phyloP scores from a whole-genome alignment of 2,329 filamentous ascomycete genomes.

The Lomentospora prolificans region DNA sequence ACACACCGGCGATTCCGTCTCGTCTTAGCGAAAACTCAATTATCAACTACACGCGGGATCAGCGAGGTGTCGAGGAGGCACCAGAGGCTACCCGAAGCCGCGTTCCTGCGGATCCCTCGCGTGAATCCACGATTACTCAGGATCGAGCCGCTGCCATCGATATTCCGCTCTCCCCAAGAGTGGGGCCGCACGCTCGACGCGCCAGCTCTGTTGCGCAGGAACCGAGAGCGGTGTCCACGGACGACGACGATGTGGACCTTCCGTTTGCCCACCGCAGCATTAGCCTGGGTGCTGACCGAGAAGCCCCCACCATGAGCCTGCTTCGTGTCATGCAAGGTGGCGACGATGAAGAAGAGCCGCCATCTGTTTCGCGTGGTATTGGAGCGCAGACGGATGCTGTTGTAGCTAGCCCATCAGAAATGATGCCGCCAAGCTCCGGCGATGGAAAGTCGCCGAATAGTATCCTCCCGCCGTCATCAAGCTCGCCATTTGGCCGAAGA shows the following conservation, averaged over 20 bases:
- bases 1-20: slow-evolving; percentile 88
- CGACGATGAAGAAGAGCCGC: neutral
- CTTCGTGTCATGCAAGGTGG: slow-evolving; percentile 21
- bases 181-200: slow-evolving; percentile 45
- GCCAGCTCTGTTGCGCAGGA: slow-evolving; percentile 62
- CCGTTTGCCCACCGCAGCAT: slow-evolving; percentile 57
- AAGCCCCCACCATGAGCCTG: slow-evolving; percentile 52
- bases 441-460: slow-evolving; percentile 38
- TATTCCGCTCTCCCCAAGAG: slow-evolving; percentile 61
- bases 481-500: slow-evolving; percentile 35
- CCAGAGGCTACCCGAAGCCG: neutral
- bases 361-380: slow-evolving; percentile 19
- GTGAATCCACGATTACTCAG: slow-evolving; percentile 6
- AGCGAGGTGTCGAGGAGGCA: neutral
- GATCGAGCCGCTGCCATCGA: slow-evolving; percentile 54
- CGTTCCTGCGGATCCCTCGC: slow-evolving; percentile 2
- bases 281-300: slow-evolving; percentile 54
- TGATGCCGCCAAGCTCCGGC: slow-evolving; percentile 28
- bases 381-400: slow-evolving; percentile 33
- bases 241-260: slow-evolving; percentile 52
- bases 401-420: slow-evolving; percentile 26
- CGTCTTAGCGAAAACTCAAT: slow-evolving; percentile 88
- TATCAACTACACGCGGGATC: neutral
- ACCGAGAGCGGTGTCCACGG: slow-evolving; percentile 43
- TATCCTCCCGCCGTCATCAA: slow-evolving; percentile 29